These are phyloP conservation scores for Trichocladium uniseriatum DNA, from an alignment of 495 filamentous ascomycete species.

Conservation along the genomic window DNA sequence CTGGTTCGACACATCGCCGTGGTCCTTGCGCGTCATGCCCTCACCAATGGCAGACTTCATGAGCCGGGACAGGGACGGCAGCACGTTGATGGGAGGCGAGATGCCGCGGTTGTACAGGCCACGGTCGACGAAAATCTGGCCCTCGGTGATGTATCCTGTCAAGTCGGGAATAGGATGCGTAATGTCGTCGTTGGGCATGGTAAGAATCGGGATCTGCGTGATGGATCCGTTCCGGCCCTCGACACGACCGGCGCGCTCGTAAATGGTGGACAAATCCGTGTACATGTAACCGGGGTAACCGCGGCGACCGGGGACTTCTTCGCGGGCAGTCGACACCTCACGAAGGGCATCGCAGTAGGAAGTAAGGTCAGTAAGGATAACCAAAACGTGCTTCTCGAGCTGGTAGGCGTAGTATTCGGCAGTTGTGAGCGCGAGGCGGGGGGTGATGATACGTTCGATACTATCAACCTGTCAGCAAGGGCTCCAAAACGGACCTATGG, in stretches of 20 bases:
- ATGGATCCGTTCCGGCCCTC: constrained; percentile 96
- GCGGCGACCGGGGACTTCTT: constrained; percentile 99
- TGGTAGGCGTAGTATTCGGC: constrained; percentile 99
- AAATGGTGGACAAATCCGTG: constrained; percentile 99
- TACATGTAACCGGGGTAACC: constrained; percentile 99
- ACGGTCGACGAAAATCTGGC: constrained; percentile 96
- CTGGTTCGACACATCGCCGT: constrained; percentile 98
- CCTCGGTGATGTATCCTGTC: constrained; percentile 98
- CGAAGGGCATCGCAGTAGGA: constrained; percentile 98
- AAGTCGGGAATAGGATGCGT: constrained; percentile 98
- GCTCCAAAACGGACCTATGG: not conserved
- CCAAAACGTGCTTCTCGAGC: constrained; percentile 97
- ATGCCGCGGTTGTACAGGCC: constrained; percentile 92
- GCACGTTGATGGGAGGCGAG: constrained; percentile 98
- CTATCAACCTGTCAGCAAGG: constrained; percentile 38
- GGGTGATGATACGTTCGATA: constrained; percentile 99
- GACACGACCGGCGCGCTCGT: constrained; percentile 98
- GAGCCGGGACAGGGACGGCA: constrained; percentile 95
- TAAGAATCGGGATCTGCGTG: constrained; percentile 96
- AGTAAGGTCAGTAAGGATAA: constrained; percentile 96
- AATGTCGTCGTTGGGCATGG: constrained; percentile 99
- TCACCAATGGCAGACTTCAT: constrained; percentile 99
- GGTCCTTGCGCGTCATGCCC: constrained; percentile 88
- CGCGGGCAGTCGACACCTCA: constrained; percentile 93
- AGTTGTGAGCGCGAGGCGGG: constrained; percentile 94